Evolutionary conservation across 768 basidiomycete species (phyloP).

Genomic region (Boletus sensibilis): DNA sequence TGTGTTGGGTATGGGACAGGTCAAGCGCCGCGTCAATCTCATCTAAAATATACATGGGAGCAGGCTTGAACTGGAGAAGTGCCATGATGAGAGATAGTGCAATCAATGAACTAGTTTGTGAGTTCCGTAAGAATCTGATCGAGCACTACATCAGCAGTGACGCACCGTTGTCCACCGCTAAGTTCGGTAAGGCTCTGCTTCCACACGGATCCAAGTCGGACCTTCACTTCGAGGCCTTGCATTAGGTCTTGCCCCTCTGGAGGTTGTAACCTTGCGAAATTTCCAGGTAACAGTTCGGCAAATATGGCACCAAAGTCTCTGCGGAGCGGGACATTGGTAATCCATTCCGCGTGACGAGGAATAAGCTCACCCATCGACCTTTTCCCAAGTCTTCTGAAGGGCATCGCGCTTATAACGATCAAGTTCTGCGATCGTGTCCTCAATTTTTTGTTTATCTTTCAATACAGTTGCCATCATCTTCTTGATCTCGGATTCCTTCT

Average conservation of each 20-base stretch:
- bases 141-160: background rate
- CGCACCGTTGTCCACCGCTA: slow-evolving; percentile 93
- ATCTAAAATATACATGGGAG: slow-evolving; percentile 98
- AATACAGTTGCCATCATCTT: slow-evolving; percentile 87
- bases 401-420: slow-evolving; percentile 95
- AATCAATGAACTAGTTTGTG: slow-evolving; percentile 76
- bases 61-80: slow-evolving; percentile 97
- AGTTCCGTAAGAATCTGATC: background rate
- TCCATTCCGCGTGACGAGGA: background rate
- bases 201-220: slow-evolving; percentile 92
- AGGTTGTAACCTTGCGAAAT: slow-evolving; percentile 92
- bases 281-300: slow-evolving; percentile 91
- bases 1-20: slow-evolving; percentile 94
- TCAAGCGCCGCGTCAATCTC: slow-evolving; percentile 98
- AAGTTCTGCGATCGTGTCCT: slow-evolving; percentile 88
- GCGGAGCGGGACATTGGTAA: background rate
- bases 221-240: slow-evolving; percentile 96
- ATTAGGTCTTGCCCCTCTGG: slow-evolving; percentile 93
- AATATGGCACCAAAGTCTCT: slow-evolving; percentile 98
- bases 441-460: slow-evolving; percentile 94
- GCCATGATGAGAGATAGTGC: slow-evolving; percentile 98
- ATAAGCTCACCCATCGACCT: slow-evolving; percentile 76
- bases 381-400: slow-evolving; percentile 92
- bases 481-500: slow-evolving; percentile 81
- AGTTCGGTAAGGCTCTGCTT: slow-evolving; percentile 96